Evolutionary conservation across 352 stramenopile species (phyloP), one percentile per base, ranked within the genome.

Genomic region (Plasmopara halstedii): DNA sequence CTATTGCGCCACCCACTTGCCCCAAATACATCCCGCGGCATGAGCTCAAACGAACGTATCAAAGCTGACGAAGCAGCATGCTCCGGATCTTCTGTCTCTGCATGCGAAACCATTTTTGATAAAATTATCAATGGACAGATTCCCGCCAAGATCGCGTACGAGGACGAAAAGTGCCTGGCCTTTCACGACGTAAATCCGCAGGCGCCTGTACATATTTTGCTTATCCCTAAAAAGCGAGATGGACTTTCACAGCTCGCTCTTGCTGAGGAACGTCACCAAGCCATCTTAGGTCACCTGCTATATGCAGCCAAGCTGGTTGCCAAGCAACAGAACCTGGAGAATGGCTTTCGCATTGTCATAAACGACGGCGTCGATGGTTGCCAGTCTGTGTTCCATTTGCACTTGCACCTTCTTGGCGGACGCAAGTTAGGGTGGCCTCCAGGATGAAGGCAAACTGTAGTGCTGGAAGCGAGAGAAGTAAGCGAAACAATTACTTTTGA

Each of bases 101-200:
- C 71, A 11, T 76, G 85, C 4, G 73, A 71, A 20, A 99, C 96
- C 2, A 88, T 99, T 35, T 99, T 99, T 67, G 95, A 99, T 70
- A 98, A 98, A 66, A 99, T 99, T 62, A 73, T 99, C 36, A 61
- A 73, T 11, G 70, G 77, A 23, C 70, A 97, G 23, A 99, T 99
- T 49, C 95, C 95, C 5, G 88, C 95, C 33, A 75, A 85, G 37
- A 94, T 99, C 64, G 94, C 98, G 31, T 97, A 96, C 57, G 91
- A 99, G 59, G 91, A 99, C 70, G 89, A 97, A 35, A 77, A 95
- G 56, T 89, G 86, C 38, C 67, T 99, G 6, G 96, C 95, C n/a
- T 99, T 99, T 67, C 95, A 97, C 50, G 96, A 99, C 70, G 97
- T 99, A 40, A 96, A 88, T 59, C 95, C 96, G 33, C 78, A 95